These are phyloP conservation scores for Sphaerobolus stellatus DNA, from an alignment of 1,284 basidiomycete species.

Conservation along the genomic window DNA sequence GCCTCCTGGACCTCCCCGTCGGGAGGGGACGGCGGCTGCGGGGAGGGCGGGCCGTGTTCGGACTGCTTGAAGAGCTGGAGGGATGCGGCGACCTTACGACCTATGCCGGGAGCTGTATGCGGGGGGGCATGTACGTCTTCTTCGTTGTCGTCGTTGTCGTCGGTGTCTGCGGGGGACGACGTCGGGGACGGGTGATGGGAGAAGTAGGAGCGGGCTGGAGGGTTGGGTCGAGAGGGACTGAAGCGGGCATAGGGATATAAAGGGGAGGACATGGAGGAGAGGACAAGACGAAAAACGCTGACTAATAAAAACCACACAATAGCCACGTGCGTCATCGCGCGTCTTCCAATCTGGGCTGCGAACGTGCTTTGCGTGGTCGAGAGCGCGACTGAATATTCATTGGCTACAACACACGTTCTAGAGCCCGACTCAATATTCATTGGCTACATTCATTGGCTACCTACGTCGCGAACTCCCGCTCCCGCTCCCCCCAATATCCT, in stretches of 20 bases:
- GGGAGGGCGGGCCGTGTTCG: constrained; percentile 12
- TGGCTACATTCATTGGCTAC: too few species aligned
- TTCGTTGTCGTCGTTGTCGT: neutral
- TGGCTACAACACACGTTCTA: too few species aligned
- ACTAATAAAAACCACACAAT: too few species aligned
- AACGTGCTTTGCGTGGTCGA: too few species aligned
- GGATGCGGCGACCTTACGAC: constrained; percentile 76
- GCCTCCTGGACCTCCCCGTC: constrained; percentile 55
- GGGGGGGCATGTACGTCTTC: neutral
- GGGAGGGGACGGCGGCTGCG: constrained; percentile 9
- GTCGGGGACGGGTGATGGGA: constrained; percentile 11
- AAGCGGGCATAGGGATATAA: constrained; percentile 21
- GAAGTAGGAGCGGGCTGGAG: constrained; percentile 29
- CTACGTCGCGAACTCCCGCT: too few species aligned
- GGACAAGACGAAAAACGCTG: constrained; percentile 28
- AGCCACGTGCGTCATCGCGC: too few species aligned
- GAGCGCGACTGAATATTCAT: too few species aligned
- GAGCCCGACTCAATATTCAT: too few species aligned
- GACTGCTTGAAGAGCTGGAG: constrained; percentile 80
- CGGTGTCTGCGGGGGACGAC: constrained; percentile 7
- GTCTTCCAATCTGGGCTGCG: too few species aligned
- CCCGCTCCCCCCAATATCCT: too few species aligned
- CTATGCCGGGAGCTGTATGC: constrained; percentile 48
- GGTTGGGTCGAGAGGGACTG: constrained; percentile 22
- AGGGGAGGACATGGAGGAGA: constrained; percentile 40